Evolutionary conservation across 352 stramenopile species (phyloP).

Genomic region (Sclerospora graminicola): DNA sequence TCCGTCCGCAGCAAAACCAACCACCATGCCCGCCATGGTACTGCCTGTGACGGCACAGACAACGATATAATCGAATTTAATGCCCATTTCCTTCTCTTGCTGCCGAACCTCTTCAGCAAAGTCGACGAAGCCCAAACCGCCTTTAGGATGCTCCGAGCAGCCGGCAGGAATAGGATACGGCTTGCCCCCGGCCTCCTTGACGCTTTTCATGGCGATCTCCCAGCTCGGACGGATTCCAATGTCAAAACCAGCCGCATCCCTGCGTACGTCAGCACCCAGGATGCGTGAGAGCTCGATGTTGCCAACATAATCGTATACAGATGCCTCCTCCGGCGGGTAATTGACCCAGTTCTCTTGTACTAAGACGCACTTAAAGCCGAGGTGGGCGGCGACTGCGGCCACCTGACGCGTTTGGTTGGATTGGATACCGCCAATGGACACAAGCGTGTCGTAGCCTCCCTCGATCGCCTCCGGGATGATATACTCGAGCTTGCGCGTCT

Average conservation of each 20-base stretch:
- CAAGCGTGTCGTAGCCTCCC: constrained; percentile 25
- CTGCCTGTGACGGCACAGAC: constrained; percentile 28
- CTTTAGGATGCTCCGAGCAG: constrained; percentile 27
- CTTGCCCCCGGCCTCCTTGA: constrained; percentile 27
- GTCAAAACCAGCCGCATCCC: constrained; percentile 19
- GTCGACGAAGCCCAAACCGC: constrained; percentile 22
- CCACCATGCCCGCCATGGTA: constrained; percentile 29
- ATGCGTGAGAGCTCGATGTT: constrained; percentile 29
- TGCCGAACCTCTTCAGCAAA: constrained; percentile 25
- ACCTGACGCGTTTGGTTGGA: constrained; percentile 30
- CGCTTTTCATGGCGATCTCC: constrained; percentile 21
- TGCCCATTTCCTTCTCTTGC: constrained; percentile 26
- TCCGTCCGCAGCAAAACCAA: constrained; percentile 22
- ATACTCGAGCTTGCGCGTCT: constrained; percentile 30
- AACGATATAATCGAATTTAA: constrained; percentile 29
- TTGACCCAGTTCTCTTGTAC: constrained; percentile 32
- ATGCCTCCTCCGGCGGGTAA: constrained; percentile 16
- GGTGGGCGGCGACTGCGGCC: constrained; percentile 20
- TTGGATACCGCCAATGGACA: constrained; percentile 27
- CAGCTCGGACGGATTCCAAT: constrained; percentile 29
- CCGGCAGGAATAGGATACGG: constrained; percentile 25
- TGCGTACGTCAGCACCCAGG: constrained; percentile 21
- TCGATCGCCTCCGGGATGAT: constrained; percentile 28
- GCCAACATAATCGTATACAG: constrained; percentile 23
- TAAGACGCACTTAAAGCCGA: constrained; percentile 28